Evolutionary conservation across 2,329 filamentous ascomycete species (phyloP).

Genomic region (Aciculosporium take): DNA sequence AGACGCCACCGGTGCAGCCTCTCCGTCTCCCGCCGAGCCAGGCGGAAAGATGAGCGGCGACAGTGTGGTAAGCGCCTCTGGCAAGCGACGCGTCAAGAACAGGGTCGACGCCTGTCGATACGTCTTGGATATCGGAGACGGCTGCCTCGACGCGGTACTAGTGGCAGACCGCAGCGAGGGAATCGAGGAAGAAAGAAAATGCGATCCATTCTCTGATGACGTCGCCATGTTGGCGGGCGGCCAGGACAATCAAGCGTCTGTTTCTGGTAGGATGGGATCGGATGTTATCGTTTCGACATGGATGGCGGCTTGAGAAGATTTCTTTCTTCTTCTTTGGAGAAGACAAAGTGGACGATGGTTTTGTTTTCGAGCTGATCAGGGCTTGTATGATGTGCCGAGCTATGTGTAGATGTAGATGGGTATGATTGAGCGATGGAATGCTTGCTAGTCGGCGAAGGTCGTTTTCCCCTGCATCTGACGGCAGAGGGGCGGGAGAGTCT

Average conservation of each 20-base stretch:
- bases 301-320: not conserved
- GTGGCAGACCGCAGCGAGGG: conserved; percentile 54
- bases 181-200: conserved; percentile 49
- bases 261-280: no score
- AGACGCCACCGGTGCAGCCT: conserved; percentile 59
- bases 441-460: no score
- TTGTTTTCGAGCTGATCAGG: not conserved
- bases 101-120: conserved; percentile 91
- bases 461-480: no score
- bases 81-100: conserved; percentile 84
- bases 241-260: not conserved
- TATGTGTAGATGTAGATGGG: no score
- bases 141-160: conserved; percentile 42
- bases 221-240: conserved; percentile 23
- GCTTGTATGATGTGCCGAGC: not conserved
- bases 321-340: no score
- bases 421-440: no score
- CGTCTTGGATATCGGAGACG: conserved; percentile 70
- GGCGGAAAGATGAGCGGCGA: conserved; percentile 62
- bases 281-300: not conserved
- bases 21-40: conserved; percentile 32
- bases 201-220: conserved; percentile 29
- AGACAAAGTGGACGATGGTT: not conserved
- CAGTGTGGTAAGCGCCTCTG: conserved; percentile 76
- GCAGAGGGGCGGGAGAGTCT: no score